Evolutionary conservation across 176 grass and related monocot species (phyloP), one percentile per base, ranked within the genome.

Genomic region (Cenchrus fungigraminus): DNA sequence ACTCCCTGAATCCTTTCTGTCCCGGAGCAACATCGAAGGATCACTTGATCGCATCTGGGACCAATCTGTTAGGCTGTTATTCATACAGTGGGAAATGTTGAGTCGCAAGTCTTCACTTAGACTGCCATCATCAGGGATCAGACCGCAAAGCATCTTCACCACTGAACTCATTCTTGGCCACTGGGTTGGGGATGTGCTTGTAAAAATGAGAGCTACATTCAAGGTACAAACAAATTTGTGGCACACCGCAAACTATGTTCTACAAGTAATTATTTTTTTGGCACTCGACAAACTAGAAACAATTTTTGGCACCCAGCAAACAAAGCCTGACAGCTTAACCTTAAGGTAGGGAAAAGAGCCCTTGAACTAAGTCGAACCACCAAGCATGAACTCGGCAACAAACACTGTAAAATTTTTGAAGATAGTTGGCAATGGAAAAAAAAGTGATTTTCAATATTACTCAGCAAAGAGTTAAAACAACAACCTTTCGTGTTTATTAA

Each of bases 161-260:
- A 34, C 34, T 34, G 34, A 34, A 34, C 34, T 34, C 34, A 34
- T 91, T 57, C 71, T 82, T 1, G 95, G 92, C 31, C 92, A 83
- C 62, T 85, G 77, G 16, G 84, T 80, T 5, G 92, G 92, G 56
- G 51, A 88, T 13, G 85, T 68, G 68, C 85, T 94, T 65, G 90
- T 91, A 65, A 88, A 97, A 8, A 94, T 71, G 50, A 94, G 85
- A 79, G 90, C 78, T 43, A 94, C 67, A 49, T 92, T 69, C n/a
- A 13, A 4, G 3, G 37, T 40, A 40, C 3, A 40, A 40, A 40
- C 37, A 40, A 40, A 40, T 40, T 40, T 40, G 37, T 40, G 37
- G 37, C 34, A 37, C 34, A 1, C 34, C 3, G 34, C 34, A 37
- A 37, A 37, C 34, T 37, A 37, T 37, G 34, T 37, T 1, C 34